Evolutionary conservation across 495 filamentous ascomycete genomes (phyloP).

Genomic region (Trichoderma erinaceum): DNA sequence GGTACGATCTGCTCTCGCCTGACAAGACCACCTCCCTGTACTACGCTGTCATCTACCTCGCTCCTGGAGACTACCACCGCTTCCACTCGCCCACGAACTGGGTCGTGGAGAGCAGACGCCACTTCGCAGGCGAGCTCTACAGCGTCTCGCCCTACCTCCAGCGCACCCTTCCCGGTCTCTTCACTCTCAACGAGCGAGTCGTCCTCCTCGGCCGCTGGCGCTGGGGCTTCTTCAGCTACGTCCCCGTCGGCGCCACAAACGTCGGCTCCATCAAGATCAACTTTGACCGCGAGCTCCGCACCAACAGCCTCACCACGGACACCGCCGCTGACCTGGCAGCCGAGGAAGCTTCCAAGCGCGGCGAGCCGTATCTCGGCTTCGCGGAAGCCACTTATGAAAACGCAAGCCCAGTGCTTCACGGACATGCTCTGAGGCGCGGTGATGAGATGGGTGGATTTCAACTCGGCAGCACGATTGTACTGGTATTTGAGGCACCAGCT

Average conservation of each 20-base stretch:
- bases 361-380: constrained; percentile 78
- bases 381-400: constrained; percentile 82
- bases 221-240: constrained; percentile 95
- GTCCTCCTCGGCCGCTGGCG: constrained; percentile 91
- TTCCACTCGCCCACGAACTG: constrained; percentile 93
- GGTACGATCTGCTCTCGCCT: constrained; percentile 61
- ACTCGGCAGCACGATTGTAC: constrained; percentile 88
- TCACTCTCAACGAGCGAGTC: constrained; percentile 94
- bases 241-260: constrained; percentile 96
- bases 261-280: constrained; percentile 96
- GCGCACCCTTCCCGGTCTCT: constrained; percentile 82
- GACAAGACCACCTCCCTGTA: constrained; percentile 66
- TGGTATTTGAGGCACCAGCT: constrained; percentile 93
- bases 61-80: constrained; percentile 95
- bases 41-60: constrained; percentile 96
- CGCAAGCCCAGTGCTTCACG: constrained; percentile 69
- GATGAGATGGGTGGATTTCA: constrained; percentile 99
- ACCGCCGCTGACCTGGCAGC: constrained; percentile 80
- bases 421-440: constrained; percentile 75
- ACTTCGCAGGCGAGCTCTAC: constrained; percentile 95
- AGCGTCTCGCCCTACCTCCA: constrained; percentile 92
- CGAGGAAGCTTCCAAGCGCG: constrained; percentile 63
- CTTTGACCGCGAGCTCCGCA: constrained; percentile 90
- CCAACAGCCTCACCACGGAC: constrained; percentile 84
- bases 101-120: constrained; percentile 85